Conservation (phyloP, 1,139 yeast genomes). For the Debaryomycetaceae sp. region DNA sequence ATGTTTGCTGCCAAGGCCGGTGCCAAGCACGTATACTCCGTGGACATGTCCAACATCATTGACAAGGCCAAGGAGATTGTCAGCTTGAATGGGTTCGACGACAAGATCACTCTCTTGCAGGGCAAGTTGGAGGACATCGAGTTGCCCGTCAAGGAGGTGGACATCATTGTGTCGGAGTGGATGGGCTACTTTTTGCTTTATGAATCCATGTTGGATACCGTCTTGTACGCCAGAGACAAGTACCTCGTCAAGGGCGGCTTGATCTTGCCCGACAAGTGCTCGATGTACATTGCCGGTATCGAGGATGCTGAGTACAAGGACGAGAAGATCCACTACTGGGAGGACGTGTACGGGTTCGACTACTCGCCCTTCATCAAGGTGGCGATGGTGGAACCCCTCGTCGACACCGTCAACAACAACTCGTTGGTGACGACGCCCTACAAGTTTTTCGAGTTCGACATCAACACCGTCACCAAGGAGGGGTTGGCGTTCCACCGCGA, state of each 20-base stretch:
- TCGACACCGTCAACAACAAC: conserved; percentile 82
- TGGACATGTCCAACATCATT: conserved; percentile 95
- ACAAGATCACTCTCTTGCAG: conserved; percentile 81
- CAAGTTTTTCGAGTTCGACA: conserved; percentile 76
- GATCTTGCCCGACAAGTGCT: conserved; percentile 92
- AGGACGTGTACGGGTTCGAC: conserved; percentile 94
- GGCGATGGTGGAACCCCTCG: conserved; percentile 91
- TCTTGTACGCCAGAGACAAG: conserved; percentile 87
- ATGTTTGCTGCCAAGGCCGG: conserved; percentile 99
- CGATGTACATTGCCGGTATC: conserved; percentile 86
- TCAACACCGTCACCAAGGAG: conserved; percentile 81
- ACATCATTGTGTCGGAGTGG: conserved; percentile 97
- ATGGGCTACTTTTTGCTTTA: conserved; percentile 97
- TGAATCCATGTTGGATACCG: conserved; percentile 98
- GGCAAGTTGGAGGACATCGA: conserved; percentile 94
- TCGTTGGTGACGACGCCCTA: conserved; percentile 71
- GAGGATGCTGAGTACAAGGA: conserved; percentile 94
- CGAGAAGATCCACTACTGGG: conserved; percentile 94
- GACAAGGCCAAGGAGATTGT: conserved; percentile 90
- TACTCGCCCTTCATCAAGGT: conserved; percentile 67
- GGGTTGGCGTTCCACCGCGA: conserved; percentile 70
- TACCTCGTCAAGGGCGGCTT: conserved; percentile 84
- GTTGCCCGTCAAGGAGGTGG: conserved; percentile 76
- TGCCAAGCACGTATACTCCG: conserved; percentile 94
- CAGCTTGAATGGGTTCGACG: conserved; percentile 76